Evolutionary conservation across 441 rosid genomes (phyloP).

Genomic region (Sinapis alba): DNA sequence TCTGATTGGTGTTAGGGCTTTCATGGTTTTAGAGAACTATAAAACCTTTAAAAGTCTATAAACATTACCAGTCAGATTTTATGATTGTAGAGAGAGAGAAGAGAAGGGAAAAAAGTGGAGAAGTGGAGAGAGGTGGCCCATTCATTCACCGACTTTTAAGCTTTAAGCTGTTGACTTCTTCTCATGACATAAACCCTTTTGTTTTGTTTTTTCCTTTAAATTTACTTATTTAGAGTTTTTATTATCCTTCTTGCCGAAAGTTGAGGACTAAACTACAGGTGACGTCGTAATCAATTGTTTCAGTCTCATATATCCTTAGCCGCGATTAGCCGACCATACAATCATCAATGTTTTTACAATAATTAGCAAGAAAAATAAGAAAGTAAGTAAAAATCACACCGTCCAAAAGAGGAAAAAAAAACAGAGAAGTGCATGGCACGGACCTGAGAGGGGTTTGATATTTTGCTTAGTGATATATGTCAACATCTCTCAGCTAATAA

Average conservation of each 20-base stretch:
- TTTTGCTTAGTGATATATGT: conserved; percentile 22
- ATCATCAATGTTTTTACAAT: neutral
- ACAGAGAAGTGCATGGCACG: conserved; percentile 13
- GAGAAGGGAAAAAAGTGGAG: too few relatives aligned
- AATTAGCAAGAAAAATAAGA: conserved; percentile 9
- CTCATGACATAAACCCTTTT: too few relatives aligned
- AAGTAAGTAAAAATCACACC: conserved; percentile 19
- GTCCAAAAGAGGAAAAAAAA: conserved; percentile 15
- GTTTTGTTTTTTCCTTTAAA: too few relatives aligned
- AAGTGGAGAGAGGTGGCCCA: too few relatives aligned
- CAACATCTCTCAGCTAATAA: conserved; percentile 22
- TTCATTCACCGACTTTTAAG: too few relatives aligned
- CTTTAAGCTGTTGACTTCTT: too few relatives aligned
- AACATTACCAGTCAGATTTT: too few relatives aligned
- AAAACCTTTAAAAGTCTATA: too few relatives aligned
- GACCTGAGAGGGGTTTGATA: conserved; percentile 20
- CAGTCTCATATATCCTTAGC: conserved; percentile 32
- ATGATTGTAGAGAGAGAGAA: too few relatives aligned
- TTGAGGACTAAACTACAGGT: conserved; percentile 9
- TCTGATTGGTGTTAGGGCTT: too few relatives aligned
- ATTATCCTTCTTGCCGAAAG: neutral
- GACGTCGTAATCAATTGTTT: conserved; percentile 26
- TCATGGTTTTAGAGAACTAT: too few relatives aligned
- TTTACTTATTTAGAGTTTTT: neutral
- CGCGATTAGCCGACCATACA: conserved; percentile 38